Base-by-base conservation (phyloP, 768 basidiomycete genomes). In the Calvatia gigantea region DNA sequence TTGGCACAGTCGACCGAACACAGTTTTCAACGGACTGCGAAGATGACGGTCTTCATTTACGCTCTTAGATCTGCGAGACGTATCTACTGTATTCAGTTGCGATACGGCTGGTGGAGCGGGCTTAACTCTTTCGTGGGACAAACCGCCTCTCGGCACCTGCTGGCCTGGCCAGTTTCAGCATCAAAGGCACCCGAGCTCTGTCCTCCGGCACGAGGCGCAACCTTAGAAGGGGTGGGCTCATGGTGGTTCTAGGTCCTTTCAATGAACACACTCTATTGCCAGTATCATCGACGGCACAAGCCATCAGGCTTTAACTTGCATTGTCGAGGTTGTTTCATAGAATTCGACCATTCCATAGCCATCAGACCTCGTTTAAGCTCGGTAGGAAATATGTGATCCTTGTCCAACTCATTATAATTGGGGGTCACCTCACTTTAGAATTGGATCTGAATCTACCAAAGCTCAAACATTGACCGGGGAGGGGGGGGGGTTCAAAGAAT, bases 71-170 rank as follows among this genome's bases (percentile, higher is more conserved):
- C 32, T 15, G 25, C 25, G 21, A 32, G 52, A 45, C 33, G 52
- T 54, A 54, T 54, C 42, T 35, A 19, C 28, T 35, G 11, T 48
- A 48, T 37, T 29, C 27, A 29, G 19, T 23, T 8, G 37, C 50
- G 50, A 51, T 51, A 51, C 50, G 21, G 17, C 50, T 42, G 31
- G 39, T 39, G 28, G 50, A 29, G 50, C 50, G 50, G 50, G 28
- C 21, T 23, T 17, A 25, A 0, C 17, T 17, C 29, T 42, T 23
- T 28, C 27, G 52, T 54, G 52, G 43, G 43, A 37, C 33, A 23
- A 14, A 28, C 32, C 31, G 39, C 42, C 41, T 23, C 32, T n/a
- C 12, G 23, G 8, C 38, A 51, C 27, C 50, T 21, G 15, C 19
- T 4, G 32, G 31, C 39, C 23, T 29, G 33, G 32, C 27, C 23